phyloP scores from a whole-genome alignment of 345 rosid species.

The Anastatica hierochuntica region DNA sequence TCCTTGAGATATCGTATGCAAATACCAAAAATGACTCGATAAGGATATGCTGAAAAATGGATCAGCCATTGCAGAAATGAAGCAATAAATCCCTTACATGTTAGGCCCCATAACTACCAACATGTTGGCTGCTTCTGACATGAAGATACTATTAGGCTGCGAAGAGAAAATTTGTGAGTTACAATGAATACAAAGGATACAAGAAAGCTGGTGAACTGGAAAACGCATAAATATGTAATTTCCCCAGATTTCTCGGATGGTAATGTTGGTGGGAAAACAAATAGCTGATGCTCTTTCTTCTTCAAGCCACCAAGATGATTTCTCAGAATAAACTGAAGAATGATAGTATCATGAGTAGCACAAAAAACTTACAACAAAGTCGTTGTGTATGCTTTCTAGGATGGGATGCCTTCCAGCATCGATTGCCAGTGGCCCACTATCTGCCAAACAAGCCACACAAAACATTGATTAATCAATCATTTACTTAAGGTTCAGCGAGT shows the following conservation, averaged over 20 bases:
- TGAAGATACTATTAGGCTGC: constrained; percentile 87
- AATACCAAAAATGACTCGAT: constrained; percentile 9
- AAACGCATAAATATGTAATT: neutral
- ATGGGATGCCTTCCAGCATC: constrained; percentile 97
- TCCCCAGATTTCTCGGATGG: neutral
- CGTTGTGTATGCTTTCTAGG: constrained; percentile 79
- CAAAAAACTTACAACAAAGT: constrained; percentile 51
- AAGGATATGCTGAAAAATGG: neutral
- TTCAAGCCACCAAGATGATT: neutral
- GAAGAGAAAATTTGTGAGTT: constrained; percentile 4
- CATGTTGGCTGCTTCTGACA: constrained; percentile 93
- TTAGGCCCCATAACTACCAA: constrained; percentile 86
- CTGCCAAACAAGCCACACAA: constrained; percentile 29
- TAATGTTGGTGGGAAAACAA: neutral
- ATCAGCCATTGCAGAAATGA: neutral
- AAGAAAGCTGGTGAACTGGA: neutral
- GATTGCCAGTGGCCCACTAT: constrained; percentile 83
- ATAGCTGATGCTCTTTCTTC: neutral
- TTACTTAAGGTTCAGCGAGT: neutral
- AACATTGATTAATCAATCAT: neutral
- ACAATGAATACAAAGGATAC: neutral
- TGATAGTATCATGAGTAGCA: constrained; percentile 5
- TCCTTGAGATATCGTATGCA: constrained; percentile 43
- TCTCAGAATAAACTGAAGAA: neutral
- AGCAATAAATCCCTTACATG: constrained; percentile 48